Base-by-base conservation (phyloP, 306 rosid genomes). In the Malus sieversii region DNA sequence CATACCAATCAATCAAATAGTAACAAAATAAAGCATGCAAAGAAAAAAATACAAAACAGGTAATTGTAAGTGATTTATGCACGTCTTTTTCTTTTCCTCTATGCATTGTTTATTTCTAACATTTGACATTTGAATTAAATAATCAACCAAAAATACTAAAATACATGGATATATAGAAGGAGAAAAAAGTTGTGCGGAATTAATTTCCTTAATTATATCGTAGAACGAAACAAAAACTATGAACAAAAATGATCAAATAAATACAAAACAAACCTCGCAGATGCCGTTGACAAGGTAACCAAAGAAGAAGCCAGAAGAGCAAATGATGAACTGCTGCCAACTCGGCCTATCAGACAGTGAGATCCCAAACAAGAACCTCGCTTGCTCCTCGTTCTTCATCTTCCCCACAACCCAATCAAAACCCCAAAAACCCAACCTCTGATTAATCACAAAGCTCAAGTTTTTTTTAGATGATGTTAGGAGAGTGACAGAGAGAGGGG, bases 221-320 rank as follows among this genome's bases (percentile, higher is more conserved):
- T 46, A 14, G 52, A 46, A 46, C 0, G 1, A 46, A 46, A 40
- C 10, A 8, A 45, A 20, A 66, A 45, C 19, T 59, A 58, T 6
- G 33, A 32, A 32, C 33, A 32, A 32, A 32, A 57, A 45, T 3
- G 27, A 60, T 22, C 19, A 8, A 42, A 38, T 15, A 27, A 25
- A 72, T 35, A 29, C 8, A 48, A 62, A 73, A 75, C 78, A 51
- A 73, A 88, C 93, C 89, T 88, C 93, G 48, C 90, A 88, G 68
- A 88, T 78, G 73, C 90, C 93, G 79, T 88, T 88, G 58, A 84
- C 86, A 29, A 86, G 88, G 83, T 88, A 88, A 22, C 93, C 93
- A 61, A 86, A 79, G 86, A 88, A 86, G 85, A 88, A 85, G 55
- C 91, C 89, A 68, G 91, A 78, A 53, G 89, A 77, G 61, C 91